Conservation (phyloP, 2,329 filamentous ascomycete genomes). For the Penicillium psychrosexuale region DNA sequence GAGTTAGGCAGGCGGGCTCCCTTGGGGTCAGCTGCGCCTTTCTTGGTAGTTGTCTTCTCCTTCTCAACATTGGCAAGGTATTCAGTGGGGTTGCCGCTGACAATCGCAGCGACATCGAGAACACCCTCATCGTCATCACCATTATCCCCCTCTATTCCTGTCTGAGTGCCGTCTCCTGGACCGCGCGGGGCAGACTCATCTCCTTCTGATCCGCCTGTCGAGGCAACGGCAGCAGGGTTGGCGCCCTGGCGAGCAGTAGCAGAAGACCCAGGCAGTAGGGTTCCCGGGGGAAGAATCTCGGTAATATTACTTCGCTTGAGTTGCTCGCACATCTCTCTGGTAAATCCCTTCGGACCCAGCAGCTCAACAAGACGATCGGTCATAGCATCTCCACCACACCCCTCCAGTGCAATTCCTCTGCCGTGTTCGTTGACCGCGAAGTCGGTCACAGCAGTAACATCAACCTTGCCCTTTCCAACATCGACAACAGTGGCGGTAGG, state of each 20-base stretch:
- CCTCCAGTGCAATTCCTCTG: constrained; percentile 57
- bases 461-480: constrained; percentile 86
- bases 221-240: constrained; percentile 57
- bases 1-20: constrained; percentile 56
- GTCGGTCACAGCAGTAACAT: constrained; percentile 86
- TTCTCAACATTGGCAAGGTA: constrained; percentile 61
- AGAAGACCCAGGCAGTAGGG: constrained; percentile 52
- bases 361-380: constrained; percentile 69
- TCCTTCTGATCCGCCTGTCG: constrained; percentile 50
- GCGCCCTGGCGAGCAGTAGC: constrained; percentile 40
- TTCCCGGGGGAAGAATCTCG: constrained; percentile 57
- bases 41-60: constrained; percentile 58
- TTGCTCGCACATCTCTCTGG: constrained; percentile 62
- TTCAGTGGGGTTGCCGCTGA: constrained; percentile 62
- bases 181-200: constrained; percentile 48
- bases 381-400: constrained; percentile 84
- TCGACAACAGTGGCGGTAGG: constrained; percentile 82
- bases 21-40: constrained; percentile 49
- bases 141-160: constrained; percentile 50
- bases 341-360: constrained; percentile 57
- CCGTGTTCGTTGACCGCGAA: constrained; percentile 70
- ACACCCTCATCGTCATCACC: constrained; percentile 60
- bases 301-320: constrained; percentile 62
- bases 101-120: constrained; percentile 63
- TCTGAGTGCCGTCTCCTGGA: constrained; percentile 55